Evolutionary conservation across 2,329 filamentous ascomycete species (phyloP), one percentile per base, ranked within the genome.

Genomic region (Biscogniauxia marginata): DNA sequence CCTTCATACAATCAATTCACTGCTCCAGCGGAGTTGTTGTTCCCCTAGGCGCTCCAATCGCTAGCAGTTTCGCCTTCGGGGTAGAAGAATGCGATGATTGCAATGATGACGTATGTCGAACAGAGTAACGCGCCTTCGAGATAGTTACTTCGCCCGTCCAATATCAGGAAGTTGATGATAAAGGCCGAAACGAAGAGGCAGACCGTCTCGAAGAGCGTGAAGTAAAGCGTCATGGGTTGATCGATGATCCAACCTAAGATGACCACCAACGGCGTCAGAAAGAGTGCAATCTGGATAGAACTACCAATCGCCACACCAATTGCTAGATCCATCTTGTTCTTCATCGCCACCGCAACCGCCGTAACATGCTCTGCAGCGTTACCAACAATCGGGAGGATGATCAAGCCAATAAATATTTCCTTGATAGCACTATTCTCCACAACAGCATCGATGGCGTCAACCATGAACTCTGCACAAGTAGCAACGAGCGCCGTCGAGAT

Each of bases 141-240:
- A 66, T 95, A 96, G 70, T 96, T 96, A 70, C 87, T 91, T 70
- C 91, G 83, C 9, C 91, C 91, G 67, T 96, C 91, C 58, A 93
- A 78, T 49, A 96, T 91, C 57, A 96, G 75, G 70, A 95, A 96
- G 74, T 93, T 95, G 73, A 93, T 90, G 60, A 96, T 91, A 62
- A 96, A 86, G 7, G 91, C 87, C 51, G 86, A 89, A 51, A 93
- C 85, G 73, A 96, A 96, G 67, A 96, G 83, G 55, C 88, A 90
- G 20, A 95, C 89, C 0, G 91, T 96, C 80, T 96, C 91, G 73
- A 96, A 96, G 49, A 91, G 81, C 58, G 91, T 91, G 73, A 96
- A 96, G 76, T 93, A 92, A 30, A 96, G 80, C 23, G 88, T 83
- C 86, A 90, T 89, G n/a, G 86, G 79, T 57, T 82, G 82, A 58